These are phyloP conservation scores for Silene coronaria DNA, from an alignment of 179 eudicot genomes.

Conservation along the genomic window DNA sequence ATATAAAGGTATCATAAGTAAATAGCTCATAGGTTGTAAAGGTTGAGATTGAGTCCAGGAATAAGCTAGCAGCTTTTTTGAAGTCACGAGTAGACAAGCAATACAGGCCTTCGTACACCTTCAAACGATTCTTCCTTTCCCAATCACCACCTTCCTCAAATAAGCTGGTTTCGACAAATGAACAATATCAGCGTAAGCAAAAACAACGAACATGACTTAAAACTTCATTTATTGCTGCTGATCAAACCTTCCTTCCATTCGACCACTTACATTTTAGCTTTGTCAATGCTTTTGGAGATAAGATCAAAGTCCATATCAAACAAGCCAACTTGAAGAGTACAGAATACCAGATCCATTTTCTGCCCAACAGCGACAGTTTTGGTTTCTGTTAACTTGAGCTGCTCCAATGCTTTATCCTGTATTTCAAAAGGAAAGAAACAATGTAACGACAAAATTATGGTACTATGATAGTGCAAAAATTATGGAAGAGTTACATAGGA, in stretches of 20 bases:
- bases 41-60: slow-evolving; percentile 94
- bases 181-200: neutral
- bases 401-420: slow-evolving; percentile 92
- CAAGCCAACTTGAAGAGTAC: slow-evolving; percentile 76
- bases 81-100: slow-evolving; percentile 92
- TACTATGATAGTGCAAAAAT: neutral
- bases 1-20: slow-evolving; percentile 87
- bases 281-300: slow-evolving; percentile 81
- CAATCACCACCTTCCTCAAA: slow-evolving; percentile 99
- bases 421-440: neutral
- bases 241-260: neutral
- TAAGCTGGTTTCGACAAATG: slow-evolving; percentile 41
- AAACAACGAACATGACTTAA: neutral
- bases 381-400: slow-evolving; percentile 83
- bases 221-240: neutral
- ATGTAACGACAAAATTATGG: neutral
- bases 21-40: slow-evolving; percentile 95
- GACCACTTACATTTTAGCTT: slow-evolving; percentile 72
- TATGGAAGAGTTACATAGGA: neutral
- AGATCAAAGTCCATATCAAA: slow-evolving; percentile 95
- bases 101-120: slow-evolving; percentile 93
- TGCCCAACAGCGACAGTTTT: slow-evolving; percentile 99
- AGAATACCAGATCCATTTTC: slow-evolving; percentile 94
- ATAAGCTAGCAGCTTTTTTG: slow-evolving; percentile 76
- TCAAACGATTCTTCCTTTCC: slow-evolving; percentile 96